Base-by-base conservation (phyloP, 1,284 basidiomycete species). In the Ceratobasidium papillatum region DNA sequence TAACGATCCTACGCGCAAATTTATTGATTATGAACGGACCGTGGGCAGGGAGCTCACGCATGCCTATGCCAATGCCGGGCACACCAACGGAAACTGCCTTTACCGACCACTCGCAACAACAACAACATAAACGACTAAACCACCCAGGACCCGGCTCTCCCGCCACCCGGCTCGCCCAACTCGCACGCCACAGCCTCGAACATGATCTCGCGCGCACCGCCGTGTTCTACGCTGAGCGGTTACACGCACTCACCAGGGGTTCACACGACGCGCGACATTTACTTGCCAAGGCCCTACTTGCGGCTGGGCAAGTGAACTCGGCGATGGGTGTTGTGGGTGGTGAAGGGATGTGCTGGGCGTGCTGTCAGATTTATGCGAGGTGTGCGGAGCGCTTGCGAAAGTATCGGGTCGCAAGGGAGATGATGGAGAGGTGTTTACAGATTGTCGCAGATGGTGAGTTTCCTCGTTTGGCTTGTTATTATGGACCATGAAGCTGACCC, bases 221-320 rank as follows among this genome's bases (percentile, higher is more conserved):
- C 54, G 86, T 91, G 51, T 94, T 94, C 84, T 93, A 93, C 82
- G 92, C 92, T 51, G 92, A 94, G 82, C 84, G 92, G 2, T 59
- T 64, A n/a, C 47, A 62, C 47, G 41, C 71, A 22, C 71, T 74
- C 32, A 74, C 62, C 22, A 41, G 71, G 11, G 59, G 62, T 7
- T 63, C 71, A 81, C 94, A 95, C 81, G 93, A 94, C 81, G 89
- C 92, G 77, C 88, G 92, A 73, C 94, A 96, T 84, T 86, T 95
- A 38, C 93, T 94, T 84, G 92, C 94, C 77, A 90, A 88, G 54
- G 87, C 91, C 51, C 87, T 95, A 74, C 86, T 96, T 59, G 88
- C 87, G 12, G 86, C 90, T 77, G 88, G 88, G 58, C 91, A 94
- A 80, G 87, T 90, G 1, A 92, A 94, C 81, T 92, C 93, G 5